Percentiles rank a stretch among this genome's conserved stretches.
These are phyloP conservation scores for Fusarium albidum DNA, from an alignment of 2,329 filamentous ascomycete species.

Conservation along the genomic window DNA sequence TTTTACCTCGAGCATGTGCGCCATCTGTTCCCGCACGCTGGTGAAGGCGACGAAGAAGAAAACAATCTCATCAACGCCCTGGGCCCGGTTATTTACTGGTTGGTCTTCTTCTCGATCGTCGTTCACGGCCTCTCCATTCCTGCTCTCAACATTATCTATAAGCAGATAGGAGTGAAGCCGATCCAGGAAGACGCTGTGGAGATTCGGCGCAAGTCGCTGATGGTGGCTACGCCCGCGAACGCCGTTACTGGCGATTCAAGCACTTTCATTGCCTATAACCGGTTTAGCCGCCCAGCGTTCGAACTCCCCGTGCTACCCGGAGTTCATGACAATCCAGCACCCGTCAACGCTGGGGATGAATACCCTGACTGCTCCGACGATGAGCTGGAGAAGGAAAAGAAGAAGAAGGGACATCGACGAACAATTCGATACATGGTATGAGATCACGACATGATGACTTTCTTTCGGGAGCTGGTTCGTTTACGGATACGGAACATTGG, in stretches of 20 bases:
- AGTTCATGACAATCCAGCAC: conserved; percentile 5
- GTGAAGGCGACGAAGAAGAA: conserved; percentile 46
- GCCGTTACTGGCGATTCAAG: conserved; percentile 47
- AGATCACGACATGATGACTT: not conserved
- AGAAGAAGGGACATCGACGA: conserved; percentile 10
- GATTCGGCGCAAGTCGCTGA: conserved; percentile 48
- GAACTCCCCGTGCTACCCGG: conserved; percentile 4
- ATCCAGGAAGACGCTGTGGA: conserved; percentile 53
- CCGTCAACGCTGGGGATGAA: conserved; percentile 8
- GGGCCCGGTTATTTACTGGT: conserved; percentile 51
- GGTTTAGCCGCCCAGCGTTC: conserved; percentile 52
- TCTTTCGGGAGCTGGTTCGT: not conserved
- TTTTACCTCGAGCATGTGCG: conserved; percentile 71
- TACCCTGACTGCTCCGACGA: conserved; percentile 28
- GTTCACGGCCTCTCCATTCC: conserved; percentile 55
- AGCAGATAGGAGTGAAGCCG: conserved; percentile 45
- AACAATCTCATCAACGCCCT: conserved; percentile 47
- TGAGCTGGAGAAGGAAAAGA: conserved; percentile 8
- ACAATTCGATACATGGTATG: conserved; percentile 15
- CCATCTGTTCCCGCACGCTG: conserved; percentile 50
- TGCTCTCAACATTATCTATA: conserved; percentile 22
- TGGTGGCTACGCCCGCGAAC: conserved; percentile 46
- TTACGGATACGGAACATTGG: not conserved
- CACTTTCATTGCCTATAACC: conserved; percentile 57
- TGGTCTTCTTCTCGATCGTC: conserved; percentile 44